Evolutionary conservation across 495 filamentous ascomycete species (phyloP).

Genomic region (Lepraria neglecta): DNA sequence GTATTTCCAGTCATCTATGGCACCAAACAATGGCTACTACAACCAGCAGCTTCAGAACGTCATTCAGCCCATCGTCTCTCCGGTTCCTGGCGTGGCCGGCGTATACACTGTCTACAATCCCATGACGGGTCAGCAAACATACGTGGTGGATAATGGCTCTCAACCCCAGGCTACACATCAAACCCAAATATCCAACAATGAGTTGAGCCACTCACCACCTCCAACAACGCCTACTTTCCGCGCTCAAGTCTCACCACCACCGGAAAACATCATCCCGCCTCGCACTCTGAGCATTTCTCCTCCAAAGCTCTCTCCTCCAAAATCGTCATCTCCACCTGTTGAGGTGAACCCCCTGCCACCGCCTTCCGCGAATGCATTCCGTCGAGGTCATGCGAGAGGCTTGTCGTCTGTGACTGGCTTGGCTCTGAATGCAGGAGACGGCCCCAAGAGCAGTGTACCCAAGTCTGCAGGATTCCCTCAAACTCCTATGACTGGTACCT

Average conservation of each 20-base stretch:
- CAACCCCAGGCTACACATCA: conserved; percentile 36
- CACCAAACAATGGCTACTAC: conserved; percentile 51
- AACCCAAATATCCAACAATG: conserved; percentile 32
- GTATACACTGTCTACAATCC: conserved; percentile 79
- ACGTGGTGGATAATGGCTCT: conserved; percentile 54
- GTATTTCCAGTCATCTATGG: conserved; percentile 34
- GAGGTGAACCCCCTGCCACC: conserved; percentile 69
- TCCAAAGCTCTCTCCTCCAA: conserved; percentile 55
- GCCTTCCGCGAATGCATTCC: conserved; percentile 78
- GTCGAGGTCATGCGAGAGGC: conserved; percentile 85
- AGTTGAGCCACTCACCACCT: conserved; percentile 37
- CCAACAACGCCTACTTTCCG: conserved; percentile 56
- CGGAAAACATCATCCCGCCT: conserved; percentile 40
- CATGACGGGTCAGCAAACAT: conserved; percentile 70
- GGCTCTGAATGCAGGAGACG: conserved; percentile 49
- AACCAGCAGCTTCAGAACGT: conserved; percentile 67
- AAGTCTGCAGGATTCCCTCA: conserved; percentile 72
- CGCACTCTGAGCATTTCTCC: conserved; percentile 30
- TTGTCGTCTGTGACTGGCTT: conserved; percentile 65
- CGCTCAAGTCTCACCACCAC: conserved; percentile 75
- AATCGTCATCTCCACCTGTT: conserved; percentile 54
- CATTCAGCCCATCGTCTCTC: conserved; percentile 61
- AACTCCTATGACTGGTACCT: conserved; percentile 79
- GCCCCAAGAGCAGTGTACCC: conserved; percentile 59
- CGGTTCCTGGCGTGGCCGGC: conserved; percentile 63